Percentiles rank a stretch among this genome's conserved stretches.
Conservation (phyloP, 2,329 filamentous ascomycete genomes). For the Rosellinia necatrix region DNA sequence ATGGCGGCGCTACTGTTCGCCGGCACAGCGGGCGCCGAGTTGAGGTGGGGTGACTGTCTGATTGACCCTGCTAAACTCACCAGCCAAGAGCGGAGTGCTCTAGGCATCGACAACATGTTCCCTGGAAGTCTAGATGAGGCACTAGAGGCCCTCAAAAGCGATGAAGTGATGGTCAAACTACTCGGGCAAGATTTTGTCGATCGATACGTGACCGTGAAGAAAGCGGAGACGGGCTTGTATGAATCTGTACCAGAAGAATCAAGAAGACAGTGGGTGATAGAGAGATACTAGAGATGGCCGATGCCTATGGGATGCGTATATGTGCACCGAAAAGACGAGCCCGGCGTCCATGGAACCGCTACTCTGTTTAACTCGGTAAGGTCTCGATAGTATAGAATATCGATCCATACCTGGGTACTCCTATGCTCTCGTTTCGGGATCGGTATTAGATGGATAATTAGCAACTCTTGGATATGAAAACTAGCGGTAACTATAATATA, state of each 20-base stretch:
- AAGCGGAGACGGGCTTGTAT: constrained; percentile 58
- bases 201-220: constrained; percentile 64
- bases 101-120: constrained; percentile 60
- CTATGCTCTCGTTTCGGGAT: too few relatives aligned
- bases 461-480: too few relatives aligned
- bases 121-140: constrained; percentile 61
- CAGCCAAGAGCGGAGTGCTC: constrained; percentile 49
- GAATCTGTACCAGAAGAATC: constrained; percentile 52
- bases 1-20: constrained; percentile 64
- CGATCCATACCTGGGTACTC: too few relatives aligned
- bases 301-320: background rate
- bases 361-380: too few relatives aligned
- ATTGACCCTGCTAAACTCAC: constrained; percentile 58
- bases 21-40: constrained; percentile 58
- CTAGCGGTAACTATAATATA: too few relatives aligned
- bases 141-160: constrained; percentile 53
- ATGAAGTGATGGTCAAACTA: constrained; percentile 50
- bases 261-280: constrained; percentile 64
- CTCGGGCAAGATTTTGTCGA: constrained; percentile 57
- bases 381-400: too few relatives aligned
- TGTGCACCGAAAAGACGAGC: too few relatives aligned
- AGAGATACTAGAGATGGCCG: constrained; percentile 60
- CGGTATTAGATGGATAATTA: too few relatives aligned
- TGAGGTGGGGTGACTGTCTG: constrained; percentile 58
- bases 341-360: too few relatives aligned